Conservation (phyloP, 768 basidiomycete species). For the Coprinellus aureogranulatus region DNA sequence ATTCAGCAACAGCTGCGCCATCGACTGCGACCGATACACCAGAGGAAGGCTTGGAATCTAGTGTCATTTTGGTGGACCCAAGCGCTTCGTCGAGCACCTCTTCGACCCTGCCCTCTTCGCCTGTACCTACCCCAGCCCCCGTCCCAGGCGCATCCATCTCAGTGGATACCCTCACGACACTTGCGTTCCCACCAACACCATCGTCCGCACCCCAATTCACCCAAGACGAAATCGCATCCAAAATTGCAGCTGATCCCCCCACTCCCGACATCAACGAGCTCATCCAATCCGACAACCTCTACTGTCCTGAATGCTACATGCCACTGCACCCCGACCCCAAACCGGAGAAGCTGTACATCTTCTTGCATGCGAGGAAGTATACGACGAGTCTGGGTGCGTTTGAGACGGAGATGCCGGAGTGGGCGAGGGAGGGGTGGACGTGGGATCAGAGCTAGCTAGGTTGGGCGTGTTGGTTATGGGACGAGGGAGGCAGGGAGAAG, state of each 20-base stretch:
- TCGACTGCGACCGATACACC: not conserved
- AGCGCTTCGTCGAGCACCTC: not conserved
- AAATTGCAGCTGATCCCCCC: constrained; percentile 35
- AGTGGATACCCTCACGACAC: not conserved
- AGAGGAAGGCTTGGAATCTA: not conserved
- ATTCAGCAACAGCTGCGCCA: not conserved
- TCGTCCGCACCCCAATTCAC: constrained; percentile 16
- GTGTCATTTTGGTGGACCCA: too few species aligned
- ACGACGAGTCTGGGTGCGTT: constrained; percentile 80
- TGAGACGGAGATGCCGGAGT: constrained; percentile 84
- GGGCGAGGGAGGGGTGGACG: constrained; percentile 75
- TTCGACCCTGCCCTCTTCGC: not conserved
- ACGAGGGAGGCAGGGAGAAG: too few species aligned
- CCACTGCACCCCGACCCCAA: constrained; percentile 92
- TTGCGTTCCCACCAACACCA: not conserved
- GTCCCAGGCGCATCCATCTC: not conserved
- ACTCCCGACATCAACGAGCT: constrained; percentile 34
- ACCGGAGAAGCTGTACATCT: constrained; percentile 91
- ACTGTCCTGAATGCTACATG: constrained; percentile 89
- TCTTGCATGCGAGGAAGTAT: constrained; percentile 87
- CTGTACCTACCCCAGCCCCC: not conserved
- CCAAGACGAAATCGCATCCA: constrained; percentile 46
- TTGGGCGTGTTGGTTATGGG: not conserved
- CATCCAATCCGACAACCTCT: constrained; percentile 45
- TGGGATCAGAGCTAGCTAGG: constrained; percentile 48